phyloP scores from a whole-genome alignment of 2,329 filamentous ascomycete genomes.

The Aspergillus chevalieri region DNA sequence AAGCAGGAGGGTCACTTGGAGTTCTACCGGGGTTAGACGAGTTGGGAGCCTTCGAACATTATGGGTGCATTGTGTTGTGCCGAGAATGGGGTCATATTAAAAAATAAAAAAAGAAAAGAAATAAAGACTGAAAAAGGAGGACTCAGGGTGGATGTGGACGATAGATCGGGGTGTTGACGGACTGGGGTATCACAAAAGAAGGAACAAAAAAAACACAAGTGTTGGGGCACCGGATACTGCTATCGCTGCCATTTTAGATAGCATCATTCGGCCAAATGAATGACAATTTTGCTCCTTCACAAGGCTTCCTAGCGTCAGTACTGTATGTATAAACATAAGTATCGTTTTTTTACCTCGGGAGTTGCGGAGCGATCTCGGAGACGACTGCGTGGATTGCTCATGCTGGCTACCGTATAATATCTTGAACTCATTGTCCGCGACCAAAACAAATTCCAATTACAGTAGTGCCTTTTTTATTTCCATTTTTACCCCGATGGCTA shows the following conservation, averaged over 20 bases:
- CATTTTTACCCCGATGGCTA: constrained; percentile 20
- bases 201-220: constrained; percentile 18
- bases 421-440: not conserved
- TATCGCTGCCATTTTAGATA: not conserved
- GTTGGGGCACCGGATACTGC: constrained; percentile 18
- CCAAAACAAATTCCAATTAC: not conserved
- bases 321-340: not conserved
- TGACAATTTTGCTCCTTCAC: not conserved
- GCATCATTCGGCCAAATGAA: not conserved
- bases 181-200: not conserved
- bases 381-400: not conserved
- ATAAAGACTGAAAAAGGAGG: not conserved
- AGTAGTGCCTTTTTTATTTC: not conserved
- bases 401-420: not conserved
- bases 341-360: not conserved
- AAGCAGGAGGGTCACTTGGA: not conserved
- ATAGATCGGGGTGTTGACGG: not conserved
- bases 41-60: no score
- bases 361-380: not conserved
- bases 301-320: not conserved
- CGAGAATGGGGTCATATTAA: not conserved
- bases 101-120: not conserved
- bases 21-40: no score
- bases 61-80: no score
- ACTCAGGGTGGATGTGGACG: not conserved